Conservation (phyloP, 73 alveolate species). For the Paramecium bursaria region DNA sequence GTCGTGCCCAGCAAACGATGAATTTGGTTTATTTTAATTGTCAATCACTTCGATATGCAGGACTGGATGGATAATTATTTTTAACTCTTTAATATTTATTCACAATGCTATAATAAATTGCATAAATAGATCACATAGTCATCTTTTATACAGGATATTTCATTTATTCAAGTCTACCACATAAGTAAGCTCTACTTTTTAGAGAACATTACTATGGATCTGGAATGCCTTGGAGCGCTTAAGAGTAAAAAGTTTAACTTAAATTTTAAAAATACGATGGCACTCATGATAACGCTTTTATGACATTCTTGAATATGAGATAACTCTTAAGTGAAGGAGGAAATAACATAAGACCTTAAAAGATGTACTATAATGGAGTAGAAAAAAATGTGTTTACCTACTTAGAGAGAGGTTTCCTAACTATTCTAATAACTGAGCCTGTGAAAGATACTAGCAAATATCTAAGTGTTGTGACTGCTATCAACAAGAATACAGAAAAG, state of each 20-base stretch:
- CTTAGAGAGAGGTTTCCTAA: not conserved
- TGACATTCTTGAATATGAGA: slow-evolving; percentile 4
- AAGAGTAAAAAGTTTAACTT: not conserved
- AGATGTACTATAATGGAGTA: not conserved
- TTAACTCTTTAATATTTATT: not conserved
- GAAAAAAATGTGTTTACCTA: slow-evolving; percentile 4
- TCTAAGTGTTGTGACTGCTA: not conserved
- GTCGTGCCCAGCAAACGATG: not conserved
- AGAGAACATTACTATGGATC: slow-evolving; percentile 47
- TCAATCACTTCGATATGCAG: slow-evolving; percentile 9
- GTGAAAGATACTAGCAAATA: not conserved
- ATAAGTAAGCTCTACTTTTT: slow-evolving; percentile 1
- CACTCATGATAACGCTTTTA: not conserved
- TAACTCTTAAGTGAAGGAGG: not conserved
- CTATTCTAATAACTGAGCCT: not conserved
- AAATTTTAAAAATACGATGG: not conserved
- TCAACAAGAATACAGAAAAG: slow-evolving; percentile 6
- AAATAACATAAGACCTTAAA: not conserved
- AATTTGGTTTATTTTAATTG: slow-evolving; percentile 17
- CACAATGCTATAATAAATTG: not conserved
- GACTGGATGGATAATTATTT: not conserved
- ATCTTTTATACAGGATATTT: slow-evolving; percentile 24
- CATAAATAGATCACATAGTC: not conserved
- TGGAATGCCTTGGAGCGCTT: slow-evolving; percentile 16
- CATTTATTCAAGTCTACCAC: slow-evolving; percentile 16